phyloP scores from a whole-genome alignment of 768 basidiomycete genomes.

The Russula abietina region DNA sequence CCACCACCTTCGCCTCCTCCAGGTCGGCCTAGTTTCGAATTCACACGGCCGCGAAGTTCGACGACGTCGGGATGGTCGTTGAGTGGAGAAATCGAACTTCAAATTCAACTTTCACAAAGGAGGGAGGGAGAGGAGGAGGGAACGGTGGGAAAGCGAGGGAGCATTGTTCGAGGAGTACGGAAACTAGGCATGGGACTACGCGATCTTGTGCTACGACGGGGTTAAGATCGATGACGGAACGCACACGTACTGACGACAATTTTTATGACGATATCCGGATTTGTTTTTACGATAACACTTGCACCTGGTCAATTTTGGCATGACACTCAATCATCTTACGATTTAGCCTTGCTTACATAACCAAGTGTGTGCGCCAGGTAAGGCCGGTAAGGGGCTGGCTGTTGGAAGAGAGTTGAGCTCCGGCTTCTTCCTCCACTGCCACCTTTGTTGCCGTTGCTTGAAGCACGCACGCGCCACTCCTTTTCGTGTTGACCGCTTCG shows the following conservation, averaged over 20 bases:
- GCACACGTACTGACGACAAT: background rate
- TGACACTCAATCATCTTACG: too few relatives aligned
- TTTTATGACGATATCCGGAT: constrained; percentile 6
- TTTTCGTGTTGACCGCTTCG: background rate
- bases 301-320: too few relatives aligned
- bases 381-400: too few relatives aligned
- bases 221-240: background rate
- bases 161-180: constrained; percentile 14
- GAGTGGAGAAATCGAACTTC: constrained; percentile 24
- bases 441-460: constrained; percentile 6
- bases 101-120: constrained; percentile 21
- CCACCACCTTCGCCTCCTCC: constrained; percentile 1
- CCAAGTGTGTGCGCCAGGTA: too few relatives aligned
- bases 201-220: constrained; percentile 13
- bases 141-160: constrained; percentile 8
- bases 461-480: constrained; percentile 6
- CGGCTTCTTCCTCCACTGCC: background rate
- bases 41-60: constrained; percentile 19
- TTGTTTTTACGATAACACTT: background rate
- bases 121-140: constrained; percentile 17
- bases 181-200: constrained; percentile 15
- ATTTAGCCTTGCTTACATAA: constrained; percentile 5
- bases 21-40: constrained; percentile 19
- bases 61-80: constrained; percentile 21
- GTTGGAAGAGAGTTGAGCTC: background rate